Conservation (phyloP, 208 protist species). For the Trichomonas tenax region DNA sequence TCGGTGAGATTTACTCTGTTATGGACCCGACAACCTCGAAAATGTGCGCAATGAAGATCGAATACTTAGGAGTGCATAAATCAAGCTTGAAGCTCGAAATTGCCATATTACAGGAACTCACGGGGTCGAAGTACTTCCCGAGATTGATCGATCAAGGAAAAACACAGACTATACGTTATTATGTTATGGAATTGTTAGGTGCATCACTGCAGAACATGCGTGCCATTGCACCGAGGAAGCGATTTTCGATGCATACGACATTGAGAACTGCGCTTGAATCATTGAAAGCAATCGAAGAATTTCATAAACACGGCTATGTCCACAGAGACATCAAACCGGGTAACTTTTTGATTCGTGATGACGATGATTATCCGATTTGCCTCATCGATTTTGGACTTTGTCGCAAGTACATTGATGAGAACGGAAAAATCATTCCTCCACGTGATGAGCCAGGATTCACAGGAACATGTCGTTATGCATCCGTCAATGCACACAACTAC, state of each 20-base stretch:
- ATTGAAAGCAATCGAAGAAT: neutral
- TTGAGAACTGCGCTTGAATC: neutral
- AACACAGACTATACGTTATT: neutral
- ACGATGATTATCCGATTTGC: neutral
- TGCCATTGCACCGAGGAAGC: neutral
- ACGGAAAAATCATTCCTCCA: neutral
- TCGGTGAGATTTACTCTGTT: neutral
- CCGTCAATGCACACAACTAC: neutral
- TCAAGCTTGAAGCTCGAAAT: neutral
- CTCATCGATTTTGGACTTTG: conserved; percentile 5
- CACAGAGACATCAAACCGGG: conserved; percentile 4
- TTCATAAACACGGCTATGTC: neutral
- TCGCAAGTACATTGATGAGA: neutral
- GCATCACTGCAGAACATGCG: neutral
- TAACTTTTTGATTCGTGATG: neutral
- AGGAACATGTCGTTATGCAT: neutral
- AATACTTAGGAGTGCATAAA: neutral
- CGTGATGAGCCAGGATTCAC: neutral
- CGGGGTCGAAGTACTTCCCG: neutral
- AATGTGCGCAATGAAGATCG: neutral
- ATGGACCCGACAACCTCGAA: too few species aligned
- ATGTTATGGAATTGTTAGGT: neutral
- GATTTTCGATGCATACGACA: neutral
- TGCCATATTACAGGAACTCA: neutral
- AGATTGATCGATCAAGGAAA: neutral